Conservation (phyloP, 176 grass and related monocot genomes). For the Poa pratensis region DNA sequence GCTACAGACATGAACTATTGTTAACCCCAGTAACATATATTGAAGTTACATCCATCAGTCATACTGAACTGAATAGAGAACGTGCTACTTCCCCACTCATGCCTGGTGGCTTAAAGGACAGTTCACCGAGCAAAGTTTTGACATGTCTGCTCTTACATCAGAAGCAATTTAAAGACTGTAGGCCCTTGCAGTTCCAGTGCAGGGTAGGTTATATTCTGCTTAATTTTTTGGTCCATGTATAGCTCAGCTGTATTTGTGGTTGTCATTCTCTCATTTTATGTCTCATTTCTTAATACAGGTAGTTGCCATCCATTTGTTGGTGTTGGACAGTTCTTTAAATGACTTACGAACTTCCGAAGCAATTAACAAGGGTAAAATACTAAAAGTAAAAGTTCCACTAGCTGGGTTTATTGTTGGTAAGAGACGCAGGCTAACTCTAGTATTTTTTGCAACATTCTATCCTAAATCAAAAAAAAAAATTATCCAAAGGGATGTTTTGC, state of each 20-base stretch:
- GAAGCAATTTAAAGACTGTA: constrained; percentile 42
- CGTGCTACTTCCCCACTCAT: constrained; percentile 33
- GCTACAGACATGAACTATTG: constrained; percentile 52
- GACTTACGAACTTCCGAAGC: constrained; percentile 30
- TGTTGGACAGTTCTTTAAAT: constrained; percentile 60
- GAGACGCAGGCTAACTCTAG: constrained; percentile 21
- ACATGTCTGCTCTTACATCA: constrained; percentile 50
- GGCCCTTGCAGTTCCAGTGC: constrained; percentile 54
- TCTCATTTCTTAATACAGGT: constrained; percentile 54
- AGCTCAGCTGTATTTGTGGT: constrained; percentile 10
- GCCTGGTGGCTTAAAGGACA: constrained; percentile 42
- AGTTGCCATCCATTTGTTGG: constrained; percentile 54
- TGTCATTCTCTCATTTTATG: not conserved
- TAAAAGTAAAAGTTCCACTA: constrained; percentile 57
- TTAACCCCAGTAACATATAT: constrained; percentile 81
- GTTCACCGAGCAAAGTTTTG: constrained; percentile 31
- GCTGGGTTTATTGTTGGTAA: constrained; percentile 90
- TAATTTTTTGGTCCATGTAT: constrained; percentile 30
- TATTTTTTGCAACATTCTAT: constrained; percentile 5
- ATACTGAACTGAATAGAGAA: constrained; percentile 44
- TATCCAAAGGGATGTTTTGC: not conserved
- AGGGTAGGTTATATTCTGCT: constrained; percentile 63
- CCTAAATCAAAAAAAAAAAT: not conserved
- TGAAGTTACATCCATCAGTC: constrained; percentile 71
- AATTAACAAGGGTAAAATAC: constrained; percentile 26